Evolutionary conservation across 306 rosid genomes (phyloP).

Genomic region (Dryas drummondii): DNA sequence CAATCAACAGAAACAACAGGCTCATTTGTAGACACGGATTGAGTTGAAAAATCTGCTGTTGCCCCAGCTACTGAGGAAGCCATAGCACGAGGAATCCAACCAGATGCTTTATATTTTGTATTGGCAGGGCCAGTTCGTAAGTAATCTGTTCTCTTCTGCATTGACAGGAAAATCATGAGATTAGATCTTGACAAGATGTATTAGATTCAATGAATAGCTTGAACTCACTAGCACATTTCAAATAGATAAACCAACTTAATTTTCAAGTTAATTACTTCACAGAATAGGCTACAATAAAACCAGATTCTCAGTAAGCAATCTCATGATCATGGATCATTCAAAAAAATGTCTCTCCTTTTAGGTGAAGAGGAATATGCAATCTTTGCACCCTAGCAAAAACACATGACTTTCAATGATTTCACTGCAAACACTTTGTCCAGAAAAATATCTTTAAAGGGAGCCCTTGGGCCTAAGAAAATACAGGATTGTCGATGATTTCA

Average conservation of each 20-base stretch:
- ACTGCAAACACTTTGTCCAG: neutral
- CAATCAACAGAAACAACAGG: slow-evolving; percentile 93
- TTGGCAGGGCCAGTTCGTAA: slow-evolving; percentile 33
- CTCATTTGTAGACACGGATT: slow-evolving; percentile 52
- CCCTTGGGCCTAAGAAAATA: neutral
- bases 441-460: neutral
- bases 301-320: neutral
- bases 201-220: neutral
- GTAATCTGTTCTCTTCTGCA: slow-evolving; percentile 54
- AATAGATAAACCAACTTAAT: neutral
- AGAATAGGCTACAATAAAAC: neutral
- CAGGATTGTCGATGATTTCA: neutral
- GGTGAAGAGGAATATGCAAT: neutral
- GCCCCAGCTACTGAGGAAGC: slow-evolving; percentile 59
- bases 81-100: slow-evolving; percentile 48
- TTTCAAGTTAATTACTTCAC: neutral
- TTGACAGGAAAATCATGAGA: slow-evolving; percentile 12
- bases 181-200: slow-evolving; percentile 13
- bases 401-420: slow-evolving; percentile 5
- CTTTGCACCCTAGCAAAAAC: neutral
- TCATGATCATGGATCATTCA: neutral
- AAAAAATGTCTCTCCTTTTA: too few species aligned
- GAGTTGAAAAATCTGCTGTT: slow-evolving; percentile 58
- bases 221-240: neutral
- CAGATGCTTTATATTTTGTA: slow-evolving; percentile 33